Evolutionary conservation across 352 stramenopile species (phyloP).

Genomic region (Aphanomyces euteiches): DNA sequence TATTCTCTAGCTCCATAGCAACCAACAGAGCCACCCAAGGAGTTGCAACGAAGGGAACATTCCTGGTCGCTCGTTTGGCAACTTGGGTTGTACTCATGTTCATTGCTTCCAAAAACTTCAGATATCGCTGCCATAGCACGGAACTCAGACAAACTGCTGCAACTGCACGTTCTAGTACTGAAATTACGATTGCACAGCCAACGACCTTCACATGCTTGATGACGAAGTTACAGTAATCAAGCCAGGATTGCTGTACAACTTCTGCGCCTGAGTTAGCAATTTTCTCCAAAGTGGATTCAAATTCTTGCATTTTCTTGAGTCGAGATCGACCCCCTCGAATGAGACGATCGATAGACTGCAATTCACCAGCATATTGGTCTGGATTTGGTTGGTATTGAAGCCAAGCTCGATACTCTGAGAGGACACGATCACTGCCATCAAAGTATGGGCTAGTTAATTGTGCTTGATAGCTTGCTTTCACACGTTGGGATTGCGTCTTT

Average conservation of each 20-base stretch:
- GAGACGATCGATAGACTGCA: neutral
- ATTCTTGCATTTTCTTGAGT: neutral
- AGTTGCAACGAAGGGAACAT: constrained; percentile 9
- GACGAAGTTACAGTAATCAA: constrained; percentile 5
- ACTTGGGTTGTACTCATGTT: neutral
- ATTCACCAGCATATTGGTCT: neutral
- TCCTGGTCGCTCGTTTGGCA: constrained; percentile 8
- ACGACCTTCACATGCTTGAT: neutral
- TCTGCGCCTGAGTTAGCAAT: neutral
- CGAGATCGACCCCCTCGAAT: neutral
- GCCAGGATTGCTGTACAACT: neutral
- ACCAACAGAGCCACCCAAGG: constrained; percentile 14
- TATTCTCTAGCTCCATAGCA: constrained; percentile 4
- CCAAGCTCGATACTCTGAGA: constrained; percentile 26
- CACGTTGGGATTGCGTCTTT: neutral
- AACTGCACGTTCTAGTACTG: constrained; percentile 13
- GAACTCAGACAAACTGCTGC: constrained; percentile 14
- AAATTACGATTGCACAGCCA: constrained; percentile 13
- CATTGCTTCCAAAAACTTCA: constrained; percentile 6
- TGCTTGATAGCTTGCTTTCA: constrained; percentile 15
- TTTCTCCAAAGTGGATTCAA: neutral
- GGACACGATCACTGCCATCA: constrained; percentile 18
- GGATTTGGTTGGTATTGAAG: constrained; percentile 12
- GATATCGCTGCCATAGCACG: constrained; percentile 6
- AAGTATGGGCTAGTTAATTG: constrained; percentile 14